Evolutionary conservation across 2,329 filamentous ascomycete species (phyloP).

Genomic region (Rasamsonia emersonii): DNA sequence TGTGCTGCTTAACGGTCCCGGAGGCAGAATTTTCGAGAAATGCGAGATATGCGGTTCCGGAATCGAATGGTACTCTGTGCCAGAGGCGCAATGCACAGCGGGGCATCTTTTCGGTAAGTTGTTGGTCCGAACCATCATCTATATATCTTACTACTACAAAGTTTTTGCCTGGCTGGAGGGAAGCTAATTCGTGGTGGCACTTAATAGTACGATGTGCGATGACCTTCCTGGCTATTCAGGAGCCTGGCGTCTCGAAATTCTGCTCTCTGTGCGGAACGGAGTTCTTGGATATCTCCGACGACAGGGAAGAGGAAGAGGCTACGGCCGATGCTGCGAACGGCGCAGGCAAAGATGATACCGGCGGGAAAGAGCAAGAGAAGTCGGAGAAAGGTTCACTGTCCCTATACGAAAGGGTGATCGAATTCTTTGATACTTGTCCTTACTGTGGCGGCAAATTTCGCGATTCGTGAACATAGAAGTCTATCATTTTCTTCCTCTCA

Average conservation of each 20-base stretch:
- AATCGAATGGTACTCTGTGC: slow-evolving; percentile 41
- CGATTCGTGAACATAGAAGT: slow-evolving; percentile 3
- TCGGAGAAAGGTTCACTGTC: neutral
- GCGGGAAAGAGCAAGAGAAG: no score
- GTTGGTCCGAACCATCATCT: neutral
- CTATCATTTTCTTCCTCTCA: slow-evolving; percentile 1
- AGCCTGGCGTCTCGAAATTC: slow-evolving; percentile 44
- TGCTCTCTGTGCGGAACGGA: slow-evolving; percentile 46
- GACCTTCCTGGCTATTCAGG: slow-evolving; percentile 48
- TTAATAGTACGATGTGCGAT: slow-evolving; percentile 43
- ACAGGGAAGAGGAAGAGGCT: no score
- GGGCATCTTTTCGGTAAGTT: slow-evolving; percentile 45
- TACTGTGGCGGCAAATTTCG: slow-evolving; percentile 29
- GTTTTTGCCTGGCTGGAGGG: neutral
- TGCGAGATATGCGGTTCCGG: slow-evolving; percentile 43
- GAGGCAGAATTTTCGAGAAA: slow-evolving; percentile 31
- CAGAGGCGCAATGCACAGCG: slow-evolving; percentile 39
- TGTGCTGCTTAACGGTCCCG: slow-evolving; percentile 14
- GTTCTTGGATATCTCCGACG: no score
- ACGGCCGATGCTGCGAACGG: no score
- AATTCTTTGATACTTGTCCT: slow-evolving; percentile 27
- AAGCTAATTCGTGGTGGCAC: slow-evolving; percentile 7
- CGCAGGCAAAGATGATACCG: no score
- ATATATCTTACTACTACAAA: slow-evolving; percentile 2
- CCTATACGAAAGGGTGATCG: slow-evolving; percentile 17